Conservation (phyloP, 169 alveolate species). For the Plasmodium cynomolgi region DNA sequence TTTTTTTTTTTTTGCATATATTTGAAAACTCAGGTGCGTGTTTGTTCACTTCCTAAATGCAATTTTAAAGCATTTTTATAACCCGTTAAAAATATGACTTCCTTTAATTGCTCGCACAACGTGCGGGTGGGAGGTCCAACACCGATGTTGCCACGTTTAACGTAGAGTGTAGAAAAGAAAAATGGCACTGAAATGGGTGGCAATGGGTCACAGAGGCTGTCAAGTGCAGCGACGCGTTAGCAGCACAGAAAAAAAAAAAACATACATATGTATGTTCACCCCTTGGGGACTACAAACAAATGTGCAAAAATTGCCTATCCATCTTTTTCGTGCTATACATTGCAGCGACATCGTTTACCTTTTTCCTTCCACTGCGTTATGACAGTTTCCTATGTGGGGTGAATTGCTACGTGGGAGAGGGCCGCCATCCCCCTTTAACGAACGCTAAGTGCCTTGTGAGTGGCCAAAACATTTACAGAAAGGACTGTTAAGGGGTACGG, state of each 20-base stretch:
- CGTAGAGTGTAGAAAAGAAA: background rate
- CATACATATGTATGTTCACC: background rate
- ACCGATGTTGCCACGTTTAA: background rate
- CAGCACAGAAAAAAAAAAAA: background rate
- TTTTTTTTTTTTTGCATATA: background rate
- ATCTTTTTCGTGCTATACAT: background rate
- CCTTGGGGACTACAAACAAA: background rate
- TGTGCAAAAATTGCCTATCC: background rate
- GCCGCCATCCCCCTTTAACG: background rate
- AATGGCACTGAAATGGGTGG: background rate
- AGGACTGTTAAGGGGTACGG: background rate
- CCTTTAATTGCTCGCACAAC: background rate
- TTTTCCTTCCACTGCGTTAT: background rate
- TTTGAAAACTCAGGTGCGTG: background rate
- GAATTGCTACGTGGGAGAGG: background rate
- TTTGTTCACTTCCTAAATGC: background rate
- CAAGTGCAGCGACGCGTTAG: background rate
- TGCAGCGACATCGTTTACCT: background rate
- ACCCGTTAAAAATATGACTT: background rate
- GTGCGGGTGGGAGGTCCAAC: background rate
- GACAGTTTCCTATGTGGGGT: background rate
- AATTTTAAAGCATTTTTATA: background rate
- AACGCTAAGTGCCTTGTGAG: background rate
- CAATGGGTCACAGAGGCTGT: background rate
- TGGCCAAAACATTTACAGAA: background rate